Base-by-base conservation (phyloP, 2,329 filamentous ascomycete species). In the Hypoxylon sp. region DNA sequence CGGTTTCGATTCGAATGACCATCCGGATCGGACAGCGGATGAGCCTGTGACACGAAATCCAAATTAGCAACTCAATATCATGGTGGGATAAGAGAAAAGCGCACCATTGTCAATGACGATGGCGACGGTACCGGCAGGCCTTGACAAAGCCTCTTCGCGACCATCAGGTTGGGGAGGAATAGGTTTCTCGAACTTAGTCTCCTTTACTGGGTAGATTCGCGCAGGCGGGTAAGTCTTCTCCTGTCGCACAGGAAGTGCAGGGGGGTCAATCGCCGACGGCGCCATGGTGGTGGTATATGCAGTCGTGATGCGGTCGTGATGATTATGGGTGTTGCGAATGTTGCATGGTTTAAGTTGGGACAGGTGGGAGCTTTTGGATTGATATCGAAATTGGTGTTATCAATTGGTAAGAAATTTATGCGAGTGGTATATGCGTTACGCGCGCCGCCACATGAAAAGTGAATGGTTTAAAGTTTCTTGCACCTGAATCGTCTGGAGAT, bases 61-160 rank as follows among this genome's bases (percentile, higher is more conserved):
- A 53, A 39, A 47, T 74, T 67, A 72, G 70, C 26, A 61, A 56
- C 51, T 46, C 53, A 14, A 11, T 50, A 35, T 11, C 58, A 26
- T 31, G 11, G 31, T 22, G 37, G 5, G n/a, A 51, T 48, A 47
- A 47, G 22, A 47, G 5, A 33, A 33, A 47, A 47, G 51, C 81
- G 67, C 83, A 97, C 94, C 96, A 91, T 98, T 98, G 83, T 99
- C 96, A 78, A 99, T 98, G 70, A 99, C 93, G 76, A 99, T 98
- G 55, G 94, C 93, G 56, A 90, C 92, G 50, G 84, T 82, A 64
- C 83, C 86, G 14, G 85, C 80, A 19, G 86, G 82, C 22, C 78
- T 79, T 63, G 87, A 82, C 55, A 87, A 85, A 67, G 93, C 94
- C 73, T 87, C 85, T 75, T 88, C 86, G 77, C 92, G 94, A 52